These are phyloP conservation scores for Piper betle DNA, from an alignment of 164 flowering plant genomes.

Conservation along the genomic window DNA sequence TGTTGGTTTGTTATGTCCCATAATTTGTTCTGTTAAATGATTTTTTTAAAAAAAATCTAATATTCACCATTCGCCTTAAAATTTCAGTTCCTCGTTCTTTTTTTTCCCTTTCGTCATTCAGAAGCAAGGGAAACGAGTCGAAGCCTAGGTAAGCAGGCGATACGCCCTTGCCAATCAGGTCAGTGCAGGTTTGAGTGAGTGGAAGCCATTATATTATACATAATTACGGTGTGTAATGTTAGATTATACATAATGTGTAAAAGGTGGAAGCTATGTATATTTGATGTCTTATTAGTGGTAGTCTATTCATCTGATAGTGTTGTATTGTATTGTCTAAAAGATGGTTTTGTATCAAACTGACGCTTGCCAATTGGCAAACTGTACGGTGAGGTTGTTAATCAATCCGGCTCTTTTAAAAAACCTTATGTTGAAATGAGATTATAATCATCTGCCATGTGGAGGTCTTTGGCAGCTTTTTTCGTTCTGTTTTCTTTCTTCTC, in stretches of 20 bases:
- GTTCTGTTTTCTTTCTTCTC: no score
- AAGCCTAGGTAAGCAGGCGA: conserved; percentile 43
- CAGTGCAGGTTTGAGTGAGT: conserved; percentile 9
- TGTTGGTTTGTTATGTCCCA: neutral
- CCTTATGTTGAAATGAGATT: neutral
- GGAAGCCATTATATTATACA: neutral
- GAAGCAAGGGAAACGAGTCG: conserved; percentile 91
- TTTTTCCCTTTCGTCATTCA: conserved; percentile 80
- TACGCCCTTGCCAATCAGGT: neutral
- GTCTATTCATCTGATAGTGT: conserved; percentile 3
- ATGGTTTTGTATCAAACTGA: conserved; percentile 11
- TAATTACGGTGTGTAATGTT: conserved; percentile 5
- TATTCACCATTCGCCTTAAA: neutral
- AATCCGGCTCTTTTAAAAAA: conserved; percentile 4
- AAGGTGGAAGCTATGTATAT: conserved; percentile 5
- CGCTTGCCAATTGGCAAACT: conserved; percentile 17
- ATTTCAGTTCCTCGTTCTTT: conserved; percentile 82
- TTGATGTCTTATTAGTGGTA: conserved; percentile 2
- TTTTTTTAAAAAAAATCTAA: no score
- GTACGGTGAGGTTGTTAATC: conserved; percentile 9
- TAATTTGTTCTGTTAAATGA: no score
- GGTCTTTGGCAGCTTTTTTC: no score
- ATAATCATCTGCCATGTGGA: no score
- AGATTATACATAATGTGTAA: conserved; percentile 15
- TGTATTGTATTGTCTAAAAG: conserved; percentile 14